These are phyloP conservation scores for Pseudonitzschia pungens DNA, from an alignment of 108 stramenopile genomes.

Conservation along the genomic window DNA sequence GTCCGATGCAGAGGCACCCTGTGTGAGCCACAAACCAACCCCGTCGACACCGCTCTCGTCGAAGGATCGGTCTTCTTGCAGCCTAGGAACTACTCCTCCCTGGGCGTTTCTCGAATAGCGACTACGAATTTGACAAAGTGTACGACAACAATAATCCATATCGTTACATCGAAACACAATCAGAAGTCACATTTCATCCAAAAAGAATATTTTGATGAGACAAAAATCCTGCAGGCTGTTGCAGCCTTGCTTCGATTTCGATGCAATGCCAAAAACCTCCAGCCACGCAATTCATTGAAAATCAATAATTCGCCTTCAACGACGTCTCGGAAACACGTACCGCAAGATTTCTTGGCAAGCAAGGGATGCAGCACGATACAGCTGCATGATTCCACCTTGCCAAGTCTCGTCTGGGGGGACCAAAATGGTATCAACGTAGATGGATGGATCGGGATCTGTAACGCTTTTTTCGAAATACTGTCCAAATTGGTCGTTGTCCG, in stretches of 20 bases:
- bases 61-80: constrained; percentile 78
- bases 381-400: constrained; percentile 92
- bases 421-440: constrained; percentile 36
- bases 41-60: constrained; percentile 91
- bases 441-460: constrained; percentile 27
- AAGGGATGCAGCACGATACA: constrained; percentile 74
- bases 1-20: constrained; percentile 46
- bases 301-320: no score
- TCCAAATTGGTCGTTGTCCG: constrained; percentile 57
- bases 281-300: no score
- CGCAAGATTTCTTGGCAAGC: constrained; percentile 61
- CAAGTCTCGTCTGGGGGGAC: constrained; percentile 87
- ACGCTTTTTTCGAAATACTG: constrained; percentile 49
- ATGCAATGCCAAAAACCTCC: no score
- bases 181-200: no score
- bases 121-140: constrained; percentile 1
- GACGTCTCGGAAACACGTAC: constrained; percentile 11
- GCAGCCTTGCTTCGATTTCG: no score
- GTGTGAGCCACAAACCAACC: constrained; percentile 71
- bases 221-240: background rate
- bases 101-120: constrained; percentile 30
- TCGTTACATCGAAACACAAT: no score
- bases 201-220: no score
- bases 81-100: constrained; percentile 65
- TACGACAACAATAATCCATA: no score